phyloP scores from a whole-genome alignment of 1,139 yeast species.

The Waltiozyma sp. region DNA sequence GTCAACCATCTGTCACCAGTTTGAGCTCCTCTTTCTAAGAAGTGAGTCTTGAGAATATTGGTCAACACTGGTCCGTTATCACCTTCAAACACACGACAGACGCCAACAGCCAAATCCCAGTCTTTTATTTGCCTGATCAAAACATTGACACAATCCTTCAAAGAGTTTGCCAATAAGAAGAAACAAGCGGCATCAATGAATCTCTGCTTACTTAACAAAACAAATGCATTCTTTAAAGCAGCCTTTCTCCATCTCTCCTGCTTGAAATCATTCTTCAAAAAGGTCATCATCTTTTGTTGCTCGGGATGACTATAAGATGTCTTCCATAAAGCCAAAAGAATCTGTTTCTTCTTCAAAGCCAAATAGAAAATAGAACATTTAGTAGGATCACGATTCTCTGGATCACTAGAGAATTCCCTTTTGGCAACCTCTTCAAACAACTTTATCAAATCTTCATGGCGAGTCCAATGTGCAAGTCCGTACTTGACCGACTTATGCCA shows the following conservation, averaged over 20 bases:
- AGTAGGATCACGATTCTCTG: slow-evolving; percentile 55
- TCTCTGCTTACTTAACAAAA: slow-evolving; percentile 77
- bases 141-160: slow-evolving; percentile 70
- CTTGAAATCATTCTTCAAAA: slow-evolving; percentile 65
- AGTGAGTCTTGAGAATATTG: slow-evolving; percentile 36
- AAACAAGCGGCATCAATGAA: slow-evolving; percentile 83
- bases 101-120: slow-evolving; percentile 62
- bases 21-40: slow-evolving; percentile 47
- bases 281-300: slow-evolving; percentile 67
- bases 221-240: slow-evolving; percentile 88
- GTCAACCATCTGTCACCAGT: slow-evolving; percentile 75
- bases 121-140: slow-evolving; percentile 58
- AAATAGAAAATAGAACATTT: slow-evolving; percentile 64
- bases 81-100: slow-evolving; percentile 66
- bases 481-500: slow-evolving; percentile 55
- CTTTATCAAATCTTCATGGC: slow-evolving; percentile 35
- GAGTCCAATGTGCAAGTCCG: slow-evolving; percentile 69
- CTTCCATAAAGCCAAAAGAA: slow-evolving; percentile 75
- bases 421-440: slow-evolving; percentile 61
- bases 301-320: slow-evolving; percentile 69
- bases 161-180: slow-evolving; percentile 68
- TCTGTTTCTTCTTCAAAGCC: slow-evolving; percentile 67
- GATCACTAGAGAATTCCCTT: slow-evolving; percentile 37
- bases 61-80: slow-evolving; percentile 40
- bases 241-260: slow-evolving; percentile 75